Evolutionary conservation across 768 basidiomycete genomes (phyloP), one percentile per base, ranked within the genome.

Genomic region (Rhodotorula babjevae): DNA sequence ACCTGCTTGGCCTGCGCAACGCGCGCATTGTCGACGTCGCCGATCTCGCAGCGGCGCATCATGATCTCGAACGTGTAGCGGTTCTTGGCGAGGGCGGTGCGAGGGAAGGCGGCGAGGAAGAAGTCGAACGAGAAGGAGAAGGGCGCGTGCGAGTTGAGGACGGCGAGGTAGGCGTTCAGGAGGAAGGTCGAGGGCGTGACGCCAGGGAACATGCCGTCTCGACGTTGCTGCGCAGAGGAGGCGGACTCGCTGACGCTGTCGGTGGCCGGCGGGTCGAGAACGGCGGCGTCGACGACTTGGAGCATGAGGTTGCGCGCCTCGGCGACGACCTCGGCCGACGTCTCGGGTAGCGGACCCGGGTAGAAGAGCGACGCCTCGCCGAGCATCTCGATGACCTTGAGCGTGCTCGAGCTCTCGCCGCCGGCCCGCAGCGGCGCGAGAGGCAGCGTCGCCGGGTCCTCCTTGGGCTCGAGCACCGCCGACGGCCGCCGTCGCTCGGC

Each of bases 101-200:
- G 79, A 29, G 82, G 79, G 71, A 85, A 90, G 6, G 88, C 70
- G 9, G 79, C 80, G 71, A 83, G 80, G 79, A 89, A 92, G 15
- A 84, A 79, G 15, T 84, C 82, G 42, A 82, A 81, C 5, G 86
- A 82, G 4, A 78, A 78, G 40, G 85, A 84, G 55, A 93, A 81
- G 0, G 81, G 78, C 9, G 84, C 81, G 74, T 89, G 88, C 5
- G 81, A 79, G 77, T 89, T 89, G 79, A 88, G 85, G 1, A 93
- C 89, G 21, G 89, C 87, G 62, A 96, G 82, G 78, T 91, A 97
- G 6, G 92, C 86, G 75, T 89, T 91, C 74, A 93, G 77, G 12
- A 96, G 84, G 3, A 85, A 84, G 0, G 90, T 76, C 0, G 87
- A 86, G 63, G 89, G 77, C 12, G 80, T 61, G 47, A 93, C 90